Percentiles rank a stretch among this genome's conserved stretches.
Evolutionary conservation across 2,329 filamentous ascomycete genomes (phyloP).

Genomic region (Sporothrix curviconia): DNA sequence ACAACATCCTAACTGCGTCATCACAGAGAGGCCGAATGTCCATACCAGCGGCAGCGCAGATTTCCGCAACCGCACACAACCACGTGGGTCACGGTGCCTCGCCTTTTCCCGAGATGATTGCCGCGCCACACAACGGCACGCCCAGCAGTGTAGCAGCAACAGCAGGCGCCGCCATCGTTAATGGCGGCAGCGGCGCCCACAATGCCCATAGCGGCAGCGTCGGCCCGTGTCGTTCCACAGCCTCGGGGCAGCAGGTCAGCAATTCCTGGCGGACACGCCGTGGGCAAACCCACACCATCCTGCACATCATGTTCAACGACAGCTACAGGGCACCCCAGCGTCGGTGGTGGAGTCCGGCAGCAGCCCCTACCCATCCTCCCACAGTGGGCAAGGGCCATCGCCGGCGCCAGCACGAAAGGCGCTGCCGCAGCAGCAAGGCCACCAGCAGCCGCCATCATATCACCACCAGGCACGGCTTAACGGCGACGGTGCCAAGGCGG

Average conservation of each 20-base stretch:
- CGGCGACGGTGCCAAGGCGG: not conserved
- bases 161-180: not conserved
- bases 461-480: not conserved
- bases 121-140: not conserved
- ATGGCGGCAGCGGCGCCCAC: too few relatives aligned
- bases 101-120: constrained; percentile 1
- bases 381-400: constrained; percentile 1
- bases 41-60: not conserved
- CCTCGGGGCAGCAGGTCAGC: constrained; percentile 66
- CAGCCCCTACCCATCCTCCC: not conserved
- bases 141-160: not conserved
- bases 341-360: not conserved
- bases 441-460: not conserved
- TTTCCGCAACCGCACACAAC: not conserved
- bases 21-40: constrained; percentile 3
- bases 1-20: not conserved
- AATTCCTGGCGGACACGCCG: constrained; percentile 81
- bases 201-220: not conserved
- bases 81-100: constrained; percentile 26
- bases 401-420: not conserved
- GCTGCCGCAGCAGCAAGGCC: constrained; percentile 3
- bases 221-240: constrained; percentile 35
- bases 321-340: constrained; percentile 11
- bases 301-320: constrained; percentile 28
- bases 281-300: constrained; percentile 89